Evolutionary conservation across 805 yeast genomes (phyloP).

Genomic region (Monosporozyma servazzii): DNA sequence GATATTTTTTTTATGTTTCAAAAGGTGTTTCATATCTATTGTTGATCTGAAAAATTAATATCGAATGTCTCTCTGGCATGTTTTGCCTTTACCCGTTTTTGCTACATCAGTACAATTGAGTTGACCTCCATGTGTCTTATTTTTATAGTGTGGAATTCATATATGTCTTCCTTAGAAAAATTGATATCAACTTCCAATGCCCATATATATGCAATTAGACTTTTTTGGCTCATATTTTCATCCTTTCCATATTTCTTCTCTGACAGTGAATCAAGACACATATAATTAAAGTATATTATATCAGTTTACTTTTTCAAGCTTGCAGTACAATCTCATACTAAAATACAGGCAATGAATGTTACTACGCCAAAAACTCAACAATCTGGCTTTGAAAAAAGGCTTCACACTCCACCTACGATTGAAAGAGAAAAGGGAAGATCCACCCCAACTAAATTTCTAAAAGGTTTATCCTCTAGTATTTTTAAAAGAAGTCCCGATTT

Average conservation of each 20-base stretch:
- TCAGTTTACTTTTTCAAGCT: neutral
- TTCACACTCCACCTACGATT: conserved; percentile 30
- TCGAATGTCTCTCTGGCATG: neutral
- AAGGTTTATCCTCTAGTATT: conserved; percentile 21
- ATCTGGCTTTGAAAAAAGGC: conserved; percentile 10
- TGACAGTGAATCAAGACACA: neutral
- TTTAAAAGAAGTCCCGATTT: conserved; percentile 16
- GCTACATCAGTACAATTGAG: neutral
- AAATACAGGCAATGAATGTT: neutral
- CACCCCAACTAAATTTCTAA: conserved; percentile 16
- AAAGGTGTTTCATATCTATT: neutral
- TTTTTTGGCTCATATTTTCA: neutral
- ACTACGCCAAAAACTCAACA: conserved; percentile 13
- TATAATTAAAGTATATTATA: neutral
- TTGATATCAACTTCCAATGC: neutral
- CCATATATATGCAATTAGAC: neutral
- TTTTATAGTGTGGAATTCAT: neutral
- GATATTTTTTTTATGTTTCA: conserved; percentile 1
- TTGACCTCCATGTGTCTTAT: neutral
- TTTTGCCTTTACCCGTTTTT: neutral
- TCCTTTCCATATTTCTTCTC: neutral
- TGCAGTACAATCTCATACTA: neutral
- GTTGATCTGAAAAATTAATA: neutral
- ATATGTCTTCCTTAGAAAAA: neutral
- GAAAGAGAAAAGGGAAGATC: conserved; percentile 14